Evolutionary conservation across 1,284 basidiomycete species (phyloP).

Genomic region (Ganoderma meredithae): DNA sequence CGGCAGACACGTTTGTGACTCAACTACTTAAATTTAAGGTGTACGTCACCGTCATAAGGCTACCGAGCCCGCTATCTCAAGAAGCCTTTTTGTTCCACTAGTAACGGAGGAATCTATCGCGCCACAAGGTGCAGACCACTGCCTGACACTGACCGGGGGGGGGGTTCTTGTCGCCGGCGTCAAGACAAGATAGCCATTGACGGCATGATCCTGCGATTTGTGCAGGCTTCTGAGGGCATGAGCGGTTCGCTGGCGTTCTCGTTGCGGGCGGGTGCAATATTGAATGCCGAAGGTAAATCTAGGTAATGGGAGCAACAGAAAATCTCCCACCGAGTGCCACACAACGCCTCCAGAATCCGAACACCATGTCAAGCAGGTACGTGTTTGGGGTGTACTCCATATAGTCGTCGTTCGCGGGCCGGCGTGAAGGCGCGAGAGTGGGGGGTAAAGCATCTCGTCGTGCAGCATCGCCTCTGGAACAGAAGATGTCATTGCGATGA

Average conservation of each 20-base stretch:
- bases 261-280: not conserved
- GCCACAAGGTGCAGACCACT: too few species aligned
- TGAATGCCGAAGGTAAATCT: not conserved
- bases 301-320: not conserved
- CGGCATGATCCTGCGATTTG: too few species aligned
- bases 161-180: too few species aligned
- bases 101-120: too few species aligned
- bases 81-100: too few species aligned
- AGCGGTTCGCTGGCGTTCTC: not conserved
- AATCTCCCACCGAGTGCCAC: not conserved
- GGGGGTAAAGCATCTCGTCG: not conserved
- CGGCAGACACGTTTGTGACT: too few species aligned
- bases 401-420: not conserved
- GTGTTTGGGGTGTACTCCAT: not conserved
- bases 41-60: too few species aligned
- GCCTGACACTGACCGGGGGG: too few species aligned
- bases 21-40: too few species aligned
- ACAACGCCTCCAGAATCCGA: not conserved
- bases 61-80: too few species aligned
- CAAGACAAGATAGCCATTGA: too few species aligned
- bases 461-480: not conserved
- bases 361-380: not conserved
- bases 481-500: not conserved
- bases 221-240: too few species aligned
- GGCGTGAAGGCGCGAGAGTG: not conserved